These are phyloP conservation scores for Calonectria fujianensis DNA, from an alignment of 2,329 filamentous ascomycete species.

Conservation along the genomic window DNA sequence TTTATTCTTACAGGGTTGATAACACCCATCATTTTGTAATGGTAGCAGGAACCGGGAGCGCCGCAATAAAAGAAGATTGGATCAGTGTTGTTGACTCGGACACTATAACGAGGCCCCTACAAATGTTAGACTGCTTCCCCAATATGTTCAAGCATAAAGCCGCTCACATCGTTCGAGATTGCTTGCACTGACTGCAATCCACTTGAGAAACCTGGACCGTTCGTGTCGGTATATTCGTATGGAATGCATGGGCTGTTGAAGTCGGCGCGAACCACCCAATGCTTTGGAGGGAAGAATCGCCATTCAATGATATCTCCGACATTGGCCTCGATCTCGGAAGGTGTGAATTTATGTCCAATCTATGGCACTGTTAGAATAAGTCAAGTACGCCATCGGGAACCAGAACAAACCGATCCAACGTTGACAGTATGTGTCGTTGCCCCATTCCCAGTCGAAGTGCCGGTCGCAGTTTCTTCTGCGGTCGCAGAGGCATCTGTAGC, in stretches of 20 bases:
- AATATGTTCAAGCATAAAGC: neutral
- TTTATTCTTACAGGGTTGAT: constrained; percentile 77
- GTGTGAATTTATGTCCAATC: constrained; percentile 58
- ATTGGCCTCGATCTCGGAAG: constrained; percentile 55
- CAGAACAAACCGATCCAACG: constrained; percentile 52
- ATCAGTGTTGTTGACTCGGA: constrained; percentile 75
- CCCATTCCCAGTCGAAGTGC: constrained; percentile 45
- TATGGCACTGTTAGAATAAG: constrained; percentile 34
- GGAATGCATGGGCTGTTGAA: constrained; percentile 78
- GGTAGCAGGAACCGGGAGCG: constrained; percentile 78
- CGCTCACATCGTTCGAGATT: constrained; percentile 66
- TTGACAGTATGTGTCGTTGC: constrained; percentile 52
- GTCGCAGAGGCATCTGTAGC: constrained; percentile 44
- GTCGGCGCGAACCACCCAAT: constrained; percentile 78
- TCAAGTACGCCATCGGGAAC: neutral
- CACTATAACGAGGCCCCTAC: constrained; percentile 64
- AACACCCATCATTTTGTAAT: constrained; percentile 83
- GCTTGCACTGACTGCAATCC: constrained; percentile 68
- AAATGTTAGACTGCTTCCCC: constrained; percentile 31
- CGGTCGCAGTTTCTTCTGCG: constrained; percentile 39
- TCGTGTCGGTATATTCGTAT: constrained; percentile 70
- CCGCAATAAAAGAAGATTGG: constrained; percentile 84
- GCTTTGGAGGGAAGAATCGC: constrained; percentile 77
- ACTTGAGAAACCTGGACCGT: constrained; percentile 72
- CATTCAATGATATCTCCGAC: constrained; percentile 73